Percentiles rank a stretch among this genome's conserved stretches.
Conservation (phyloP, 179 eudicot species). For the Silene noctiflora region DNA sequence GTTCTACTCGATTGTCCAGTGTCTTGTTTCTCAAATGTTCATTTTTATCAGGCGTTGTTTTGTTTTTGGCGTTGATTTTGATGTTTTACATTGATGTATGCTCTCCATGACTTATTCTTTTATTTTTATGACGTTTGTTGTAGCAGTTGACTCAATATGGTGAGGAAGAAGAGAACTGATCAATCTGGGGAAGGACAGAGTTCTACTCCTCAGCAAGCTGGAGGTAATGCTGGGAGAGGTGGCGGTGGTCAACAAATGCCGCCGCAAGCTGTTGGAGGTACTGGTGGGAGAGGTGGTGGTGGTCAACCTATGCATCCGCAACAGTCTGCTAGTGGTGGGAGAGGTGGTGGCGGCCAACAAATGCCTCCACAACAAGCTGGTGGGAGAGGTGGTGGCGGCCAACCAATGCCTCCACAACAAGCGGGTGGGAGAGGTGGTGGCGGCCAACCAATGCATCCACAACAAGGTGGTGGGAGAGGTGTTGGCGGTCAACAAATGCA, state of each 20-base stretch:
- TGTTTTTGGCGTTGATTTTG: not conserved
- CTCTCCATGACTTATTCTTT: not conserved
- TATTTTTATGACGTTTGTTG: not conserved
- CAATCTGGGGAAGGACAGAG: slow-evolving; percentile 58
- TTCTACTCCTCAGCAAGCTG: slow-evolving; percentile 55
- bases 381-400: slow-evolving; percentile 15
- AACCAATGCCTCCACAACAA: slow-evolving; percentile 10
- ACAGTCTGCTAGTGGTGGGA: slow-evolving; percentile 17
- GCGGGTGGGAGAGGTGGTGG: slow-evolving; percentile 30
- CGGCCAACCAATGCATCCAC: slow-evolving; percentile 13
- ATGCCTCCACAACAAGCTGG: slow-evolving; percentile 16
- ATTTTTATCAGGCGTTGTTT: not conserved
- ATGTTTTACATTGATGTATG: not conserved
- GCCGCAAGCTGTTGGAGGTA: not conserved
- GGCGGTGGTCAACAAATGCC: slow-evolving; percentile 14
- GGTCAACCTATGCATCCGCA: slow-evolving; percentile 8
- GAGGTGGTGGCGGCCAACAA: slow-evolving; percentile 28
- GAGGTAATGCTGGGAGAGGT: slow-evolving; percentile 16
- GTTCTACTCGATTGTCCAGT: not conserved
- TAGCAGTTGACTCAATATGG: slow-evolving; percentile 39
- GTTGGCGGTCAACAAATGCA: slow-evolving; percentile 31
- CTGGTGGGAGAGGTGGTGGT: not conserved
- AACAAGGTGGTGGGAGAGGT: slow-evolving; percentile 21
- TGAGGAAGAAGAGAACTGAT: slow-evolving; percentile 71
- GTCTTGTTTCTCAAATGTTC: not conserved